A percentile compares a stretch with the other conserved stretches of the same genome.
Evolutionary conservation across 192 early-diverging fungal species (phyloP).

Genomic region (Gigaspora rosea): DNA sequence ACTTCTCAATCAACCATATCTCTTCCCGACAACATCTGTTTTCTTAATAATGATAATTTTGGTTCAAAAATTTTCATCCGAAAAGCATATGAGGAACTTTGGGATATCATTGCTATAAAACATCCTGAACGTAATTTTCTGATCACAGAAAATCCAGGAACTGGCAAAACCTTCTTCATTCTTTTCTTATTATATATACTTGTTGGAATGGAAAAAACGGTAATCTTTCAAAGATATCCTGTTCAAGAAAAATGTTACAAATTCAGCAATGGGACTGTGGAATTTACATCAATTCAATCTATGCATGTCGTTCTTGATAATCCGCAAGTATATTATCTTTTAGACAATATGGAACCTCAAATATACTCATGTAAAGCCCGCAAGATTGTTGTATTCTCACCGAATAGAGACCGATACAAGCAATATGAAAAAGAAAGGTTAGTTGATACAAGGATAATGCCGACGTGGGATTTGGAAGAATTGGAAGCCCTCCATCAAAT

Average conservation of each 20-base stretch:
- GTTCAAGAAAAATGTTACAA: not conserved
- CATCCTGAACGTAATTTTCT: constrained; percentile 8
- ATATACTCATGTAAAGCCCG: not conserved
- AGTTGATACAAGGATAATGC: constrained; percentile 25
- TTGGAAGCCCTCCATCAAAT: constrained; percentile 1
- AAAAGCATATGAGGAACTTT: constrained; percentile 24
- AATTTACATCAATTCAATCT: not conserved
- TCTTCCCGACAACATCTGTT: not conserved
- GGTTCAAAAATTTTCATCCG: constrained; percentile 9
- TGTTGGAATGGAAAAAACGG: not conserved
- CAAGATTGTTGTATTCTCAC: constrained; percentile 8
- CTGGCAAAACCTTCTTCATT: constrained; percentile 14
- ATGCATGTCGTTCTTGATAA: constrained; percentile 4
- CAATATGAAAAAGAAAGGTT: not conserved
- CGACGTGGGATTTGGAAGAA: constrained; percentile 4
- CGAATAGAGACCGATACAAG: constrained; percentile 21
- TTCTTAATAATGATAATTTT: not conserved
- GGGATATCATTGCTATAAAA: not conserved
- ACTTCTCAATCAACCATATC: constrained; percentile 5
- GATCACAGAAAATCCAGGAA: constrained; percentile 20
- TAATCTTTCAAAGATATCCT: not conserved
- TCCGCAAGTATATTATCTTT: constrained; percentile 12
- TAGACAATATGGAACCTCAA: constrained; percentile 11
- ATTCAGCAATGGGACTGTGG: constrained; percentile 19
- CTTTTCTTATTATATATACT: constrained; percentile 21